Percentiles rank a stretch among this genome's conserved stretches.
These are phyloP conservation scores for Melaleuca quinquenervia DNA, from an alignment of 345 rosid genomes.

Conservation along the genomic window DNA sequence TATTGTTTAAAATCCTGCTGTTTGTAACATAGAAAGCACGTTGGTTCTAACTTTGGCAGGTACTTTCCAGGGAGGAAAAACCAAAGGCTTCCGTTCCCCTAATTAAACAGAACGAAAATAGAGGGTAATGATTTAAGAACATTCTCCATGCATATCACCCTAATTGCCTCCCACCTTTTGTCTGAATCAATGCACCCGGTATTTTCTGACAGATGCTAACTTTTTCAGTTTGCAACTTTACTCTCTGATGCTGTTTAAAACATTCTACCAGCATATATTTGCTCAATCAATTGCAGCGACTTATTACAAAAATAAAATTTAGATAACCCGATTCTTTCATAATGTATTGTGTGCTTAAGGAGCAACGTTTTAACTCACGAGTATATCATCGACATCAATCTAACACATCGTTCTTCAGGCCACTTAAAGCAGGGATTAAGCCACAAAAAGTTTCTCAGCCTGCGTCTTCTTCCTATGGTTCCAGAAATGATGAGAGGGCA, in stretches of 20 bases:
- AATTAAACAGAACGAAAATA: slow-evolving; percentile 42
- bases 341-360: background rate
- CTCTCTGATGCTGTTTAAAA: background rate
- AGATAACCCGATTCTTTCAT: background rate
- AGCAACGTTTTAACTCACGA: background rate
- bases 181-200: background rate
- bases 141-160: background rate
- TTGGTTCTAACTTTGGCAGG: slow-evolving; percentile 15
- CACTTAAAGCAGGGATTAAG: slow-evolving; percentile 10
- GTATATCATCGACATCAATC: background rate
- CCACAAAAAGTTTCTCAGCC: slow-evolving; percentile 36
- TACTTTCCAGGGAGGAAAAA: slow-evolving; percentile 23
- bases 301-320: no score
- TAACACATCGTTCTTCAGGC: background rate
- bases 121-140: slow-evolving; percentile 40
- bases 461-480: slow-evolving; percentile 29
- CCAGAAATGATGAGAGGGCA: slow-evolving; percentile 20
- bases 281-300: background rate
- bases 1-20: background rate
- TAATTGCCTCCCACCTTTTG: background rate
- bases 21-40: background rate
- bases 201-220: background rate
- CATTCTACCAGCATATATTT: background rate
- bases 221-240: background rate
- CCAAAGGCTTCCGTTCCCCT: slow-evolving; percentile 22